phyloP scores from a whole-genome alignment of 306 rosid species.

The Cucumis sativus region Cucumber_9930_V3 NC_026661.2:21988001-21988500 shows the following conservation, averaged over 20 bases:
- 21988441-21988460: background rate
- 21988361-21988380: conserved; percentile 91
- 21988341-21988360: conserved; percentile 88
- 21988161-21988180: conserved; percentile 95
- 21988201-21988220: conserved; percentile 94
- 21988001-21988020: conserved; percentile 55
- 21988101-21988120: background rate
- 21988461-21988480: background rate
- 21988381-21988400: conserved; percentile 74
- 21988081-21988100: conserved; percentile 1
- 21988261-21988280: background rate
- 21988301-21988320: background rate
- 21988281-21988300: conserved; percentile 2
- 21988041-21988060: conserved; percentile 90
- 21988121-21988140: background rate
- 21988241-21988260: conserved; percentile 54
- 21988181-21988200: conserved; percentile 90
- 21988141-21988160: conserved; percentile 84
- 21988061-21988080: conserved; percentile 58
- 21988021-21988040: conserved; percentile 56
- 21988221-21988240: conserved; percentile 91
- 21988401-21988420: conserved; percentile 51
- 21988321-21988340: conserved; percentile 84
- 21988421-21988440: conserved; percentile 35
- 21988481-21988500: background rate